Base-by-base conservation (phyloP, 176 grass and related monocot species). In the Zea luxurians region DNA sequence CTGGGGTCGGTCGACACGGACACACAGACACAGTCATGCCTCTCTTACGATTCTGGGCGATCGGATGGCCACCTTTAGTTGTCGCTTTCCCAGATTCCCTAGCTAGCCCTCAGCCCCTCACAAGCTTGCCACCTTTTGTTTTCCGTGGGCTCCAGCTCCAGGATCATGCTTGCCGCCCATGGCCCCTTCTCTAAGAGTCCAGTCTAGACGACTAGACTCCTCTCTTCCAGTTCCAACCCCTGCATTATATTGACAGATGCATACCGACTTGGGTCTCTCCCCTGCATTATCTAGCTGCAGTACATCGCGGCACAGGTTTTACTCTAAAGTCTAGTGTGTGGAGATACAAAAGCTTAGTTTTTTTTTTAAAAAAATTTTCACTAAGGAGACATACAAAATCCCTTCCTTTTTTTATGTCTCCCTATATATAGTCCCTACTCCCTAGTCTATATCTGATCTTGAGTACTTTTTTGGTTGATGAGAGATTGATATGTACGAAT, bases 31-130 rank as follows among this genome's bases (percentile, higher is more conserved):
- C 37, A 41, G 78, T 66, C 65, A 18, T 68, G 60, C 82, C 66
- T 72, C 54, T 61, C 72, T 72, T 60, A 50, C 84, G 82, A 85
- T 85, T 78, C 66, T 13, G 60, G 70, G 54, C 73, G 43, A 85
- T 89, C 78, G 42, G 72, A 81, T 85, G 80, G 82, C 36, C 50
- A 68, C 50, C 88, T 93, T 93, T 93, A 66, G 63, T 11, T 43
- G 42, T 36, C 48, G 65, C 88, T 97, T 94, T 94, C 85, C 8
- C 54, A 87, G 95, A 94, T 97, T 97, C 87, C 64, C 70, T 46
- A 46, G 45, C 45, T 58, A 20, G 54, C 54, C 54, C 17, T 57
- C n/a, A 20, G 7, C 54, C 54, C 64, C 41, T 49, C 79, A 43
- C 86, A 86, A 89, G 86, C 86, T 89, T 78, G 62, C 73, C 34